Evolutionary conservation across 805 yeast genomes (phyloP), one percentile per base, ranked within the genome.

Genomic region (Candida chilensis): DNA sequence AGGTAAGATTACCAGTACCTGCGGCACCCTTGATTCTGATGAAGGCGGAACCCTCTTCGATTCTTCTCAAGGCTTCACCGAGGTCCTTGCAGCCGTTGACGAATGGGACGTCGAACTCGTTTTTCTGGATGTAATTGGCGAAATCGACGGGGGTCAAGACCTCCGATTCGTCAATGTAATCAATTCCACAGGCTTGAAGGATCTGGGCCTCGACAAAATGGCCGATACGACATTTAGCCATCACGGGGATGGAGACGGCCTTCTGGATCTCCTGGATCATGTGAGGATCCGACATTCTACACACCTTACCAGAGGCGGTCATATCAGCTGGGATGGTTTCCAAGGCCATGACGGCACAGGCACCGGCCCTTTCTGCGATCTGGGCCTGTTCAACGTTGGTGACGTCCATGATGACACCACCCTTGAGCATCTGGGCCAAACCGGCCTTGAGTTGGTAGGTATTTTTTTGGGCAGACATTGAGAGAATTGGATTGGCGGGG

Each of bases 261-360:
- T 62, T 72, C 84, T 78, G 78, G 51, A 82, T 83, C 13, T 69
- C 76, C 48, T 68, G 62, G 54, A 83, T 78, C 83, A 83, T 74
- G 41, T 76, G 60, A 3, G 94, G 94, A 49, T 83, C 94, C 14
- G 84, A 74, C 94, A 83, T 83, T 44, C 94, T 70, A 35, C 90
- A 83, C 29, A 83, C 92, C 34, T 81, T 80, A 30, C 90, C 90
- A 31, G 79, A 72, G 38, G 72, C 77, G 47, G 92, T 71, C 72
- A 83, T 83, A 49, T 83, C 92, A 5, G 92, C 86, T 8, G 94
- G 94, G 34, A 83, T 84, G 42, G 79, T 61, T 57, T 83, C 94
- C 39, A 83, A 64, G 4, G 94, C 94, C 94, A 83, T 83, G 15
- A 83, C 94, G 10, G 94, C 90, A 57, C 84, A 79, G 10, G 94